phyloP scores from a whole-genome alignment of 306 rosid species.

The Trichosanthes truncata region DNA sequence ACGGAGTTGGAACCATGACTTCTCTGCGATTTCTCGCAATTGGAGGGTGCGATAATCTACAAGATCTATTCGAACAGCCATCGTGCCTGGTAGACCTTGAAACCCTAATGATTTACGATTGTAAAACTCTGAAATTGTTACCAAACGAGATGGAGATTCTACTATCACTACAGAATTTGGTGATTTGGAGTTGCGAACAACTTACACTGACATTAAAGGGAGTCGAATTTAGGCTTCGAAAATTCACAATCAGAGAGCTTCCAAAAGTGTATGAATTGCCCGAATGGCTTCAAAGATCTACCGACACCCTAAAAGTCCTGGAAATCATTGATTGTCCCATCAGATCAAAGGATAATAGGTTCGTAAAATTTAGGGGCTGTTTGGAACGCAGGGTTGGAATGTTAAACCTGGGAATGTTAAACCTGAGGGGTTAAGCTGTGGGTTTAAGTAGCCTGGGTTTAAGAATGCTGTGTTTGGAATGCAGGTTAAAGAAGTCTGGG shows the following conservation, averaged over 20 bases:
- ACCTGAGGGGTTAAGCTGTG: too few relatives aligned
- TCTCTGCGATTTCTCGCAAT: not conserved
- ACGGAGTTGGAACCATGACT: not conserved
- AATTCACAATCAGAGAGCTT: not conserved
- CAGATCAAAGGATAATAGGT: too few relatives aligned
- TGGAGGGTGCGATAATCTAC: not conserved
- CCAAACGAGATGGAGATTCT: not conserved
- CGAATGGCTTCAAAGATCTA: not conserved
- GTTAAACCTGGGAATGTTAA: too few relatives aligned
- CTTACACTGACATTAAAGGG: not conserved
- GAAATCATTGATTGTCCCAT: not conserved
- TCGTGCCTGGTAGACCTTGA: not conserved
- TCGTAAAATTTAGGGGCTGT: too few relatives aligned
- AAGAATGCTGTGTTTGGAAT: too few relatives aligned
- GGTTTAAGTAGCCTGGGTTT: too few relatives aligned
- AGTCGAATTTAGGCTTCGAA: not conserved
- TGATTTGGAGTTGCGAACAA: not conserved
- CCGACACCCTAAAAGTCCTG: not conserved
- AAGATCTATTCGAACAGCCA: not conserved
- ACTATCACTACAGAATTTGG: not conserved
- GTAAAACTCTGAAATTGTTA: not conserved
- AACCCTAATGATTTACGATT: not conserved
- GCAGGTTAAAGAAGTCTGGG: too few relatives aligned
- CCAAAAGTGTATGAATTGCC: not conserved
- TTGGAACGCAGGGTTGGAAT: too few relatives aligned